Percentiles rank a stretch among this genome's conserved stretches.
Evolutionary conservation across 805 yeast genomes (phyloP).

Genomic region (Candida pseudoglaebosa): DNA sequence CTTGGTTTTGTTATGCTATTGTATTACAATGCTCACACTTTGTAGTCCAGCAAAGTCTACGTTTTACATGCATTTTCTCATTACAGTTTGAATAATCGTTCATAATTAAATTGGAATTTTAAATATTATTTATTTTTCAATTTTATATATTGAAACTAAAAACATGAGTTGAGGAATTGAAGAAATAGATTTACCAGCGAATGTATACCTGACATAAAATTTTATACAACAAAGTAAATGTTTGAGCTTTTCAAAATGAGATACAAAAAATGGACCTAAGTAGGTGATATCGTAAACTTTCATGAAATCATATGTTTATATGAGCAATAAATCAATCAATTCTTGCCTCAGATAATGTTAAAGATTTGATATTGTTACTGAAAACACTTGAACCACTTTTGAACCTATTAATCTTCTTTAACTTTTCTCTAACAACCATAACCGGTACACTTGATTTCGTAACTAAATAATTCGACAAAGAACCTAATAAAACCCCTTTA

Average conservation of each 20-base stretch:
- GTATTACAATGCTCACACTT: no score
- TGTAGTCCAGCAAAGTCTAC: no score
- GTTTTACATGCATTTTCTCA: no score
- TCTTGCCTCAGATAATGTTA: slow-evolving; percentile 47
- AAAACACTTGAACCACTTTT: slow-evolving; percentile 46
- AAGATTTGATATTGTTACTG: slow-evolving; percentile 52
- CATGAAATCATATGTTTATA: not conserved
- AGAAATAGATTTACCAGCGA: not conserved
- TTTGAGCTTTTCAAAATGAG: not conserved
- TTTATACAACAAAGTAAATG: not conserved
- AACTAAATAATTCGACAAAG: slow-evolving; percentile 67
- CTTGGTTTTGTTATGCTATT: no score
- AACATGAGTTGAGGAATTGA: not conserved
- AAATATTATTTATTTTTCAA: not conserved
- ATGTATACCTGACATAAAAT: not conserved
- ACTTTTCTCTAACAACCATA: slow-evolving; percentile 72
- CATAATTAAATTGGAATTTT: no score
- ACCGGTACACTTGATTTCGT: slow-evolving; percentile 72
- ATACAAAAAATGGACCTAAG: not conserved
- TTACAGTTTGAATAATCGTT: no score
- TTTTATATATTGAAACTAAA: not conserved
- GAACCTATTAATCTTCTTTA: slow-evolving; percentile 63
- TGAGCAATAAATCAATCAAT: slow-evolving; percentile 27
- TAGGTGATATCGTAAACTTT: not conserved
- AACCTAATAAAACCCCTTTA: slow-evolving; percentile 70